Conservation (phyloP, 1,284 basidiomycete genomes). For the Cryptococcus jaspeensis region DNA sequence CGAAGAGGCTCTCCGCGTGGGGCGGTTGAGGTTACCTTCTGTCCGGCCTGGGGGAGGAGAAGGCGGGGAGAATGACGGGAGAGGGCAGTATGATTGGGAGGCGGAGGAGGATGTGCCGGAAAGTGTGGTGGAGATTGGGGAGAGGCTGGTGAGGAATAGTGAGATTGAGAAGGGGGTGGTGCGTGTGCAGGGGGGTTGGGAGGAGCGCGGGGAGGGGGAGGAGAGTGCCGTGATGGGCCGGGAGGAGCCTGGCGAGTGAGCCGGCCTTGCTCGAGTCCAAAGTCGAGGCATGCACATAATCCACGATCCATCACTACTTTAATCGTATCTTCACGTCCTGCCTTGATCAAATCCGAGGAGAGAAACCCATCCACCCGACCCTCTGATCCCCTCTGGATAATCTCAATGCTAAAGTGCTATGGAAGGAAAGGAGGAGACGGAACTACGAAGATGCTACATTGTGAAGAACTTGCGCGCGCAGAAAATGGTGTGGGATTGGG, state of each 20-base stretch:
- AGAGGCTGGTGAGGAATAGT: conserved; percentile 39
- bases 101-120: conserved; percentile 44
- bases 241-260: conserved; percentile 42
- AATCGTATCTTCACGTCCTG: neutral
- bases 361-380: neutral
- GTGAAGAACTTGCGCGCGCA: neutral
- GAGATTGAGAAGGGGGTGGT: conserved; percentile 44
- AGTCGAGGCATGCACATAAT: conserved; percentile 1
- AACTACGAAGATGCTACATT: neutral
- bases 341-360: neutral
- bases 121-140: conserved; percentile 38
- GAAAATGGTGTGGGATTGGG: too few relatives aligned
- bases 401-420: neutral
- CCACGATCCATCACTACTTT: neutral
- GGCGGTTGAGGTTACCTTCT: conserved; percentile 38
- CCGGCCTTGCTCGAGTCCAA: too few relatives aligned
- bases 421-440: neutral
- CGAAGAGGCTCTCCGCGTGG: conserved; percentile 36
- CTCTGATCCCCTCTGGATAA: neutral
- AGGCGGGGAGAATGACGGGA: conserved; percentile 35
- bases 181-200: conserved; percentile 42
- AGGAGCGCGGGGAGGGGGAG: conserved; percentile 42
- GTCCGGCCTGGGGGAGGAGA: conserved; percentile 29
- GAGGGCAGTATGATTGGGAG: conserved; percentile 9
- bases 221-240: conserved; percentile 45